phyloP scores from a whole-genome alignment of 1,139 yeast species.

The Blastobotrys raffinosifermentans region DNA sequence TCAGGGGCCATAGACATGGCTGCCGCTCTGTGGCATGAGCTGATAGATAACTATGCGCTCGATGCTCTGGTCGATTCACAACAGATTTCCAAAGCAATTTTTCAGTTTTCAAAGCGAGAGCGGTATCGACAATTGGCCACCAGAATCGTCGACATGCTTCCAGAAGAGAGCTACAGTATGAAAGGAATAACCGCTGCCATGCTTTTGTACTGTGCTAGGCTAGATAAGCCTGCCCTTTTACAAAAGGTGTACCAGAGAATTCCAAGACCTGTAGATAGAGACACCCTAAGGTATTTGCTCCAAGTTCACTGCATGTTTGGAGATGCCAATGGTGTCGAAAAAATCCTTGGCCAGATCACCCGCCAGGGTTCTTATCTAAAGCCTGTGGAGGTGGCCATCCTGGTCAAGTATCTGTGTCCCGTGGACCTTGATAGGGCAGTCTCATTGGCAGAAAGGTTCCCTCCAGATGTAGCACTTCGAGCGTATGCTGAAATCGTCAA shows the following conservation, averaged over 20 bases:
- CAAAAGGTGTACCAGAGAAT: conserved; percentile 18
- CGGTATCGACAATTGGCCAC: conserved; percentile 16
- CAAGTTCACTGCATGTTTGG: conserved; percentile 37
- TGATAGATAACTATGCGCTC: too few relatives aligned
- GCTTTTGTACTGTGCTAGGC: conserved; percentile 21
- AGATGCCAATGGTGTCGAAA: conserved; percentile 39
- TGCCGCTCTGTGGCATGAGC: background rate
- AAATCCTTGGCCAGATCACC: conserved; percentile 32
- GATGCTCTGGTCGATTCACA: too few relatives aligned
- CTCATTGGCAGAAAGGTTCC: conserved; percentile 9
- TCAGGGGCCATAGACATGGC: too few relatives aligned
- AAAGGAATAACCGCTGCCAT: conserved; percentile 26
- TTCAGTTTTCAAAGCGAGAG: conserved; percentile 19
- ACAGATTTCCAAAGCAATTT: conserved; percentile 19
- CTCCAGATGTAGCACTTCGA: conserved; percentile 2
- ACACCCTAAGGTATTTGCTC: conserved; percentile 35
- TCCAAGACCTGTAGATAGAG: conserved; percentile 21
- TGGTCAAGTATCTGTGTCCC: conserved; percentile 18
- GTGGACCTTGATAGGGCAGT: conserved; percentile 15
- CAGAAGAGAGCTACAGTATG: conserved; percentile 19
- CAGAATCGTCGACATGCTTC: conserved; percentile 25
- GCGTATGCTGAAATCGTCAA: conserved; percentile 15
- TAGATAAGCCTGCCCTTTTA: conserved; percentile 20
- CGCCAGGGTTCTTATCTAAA: conserved; percentile 13
- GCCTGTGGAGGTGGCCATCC: conserved; percentile 20